These are phyloP conservation scores for Alternaria ventricosa DNA, from an alignment of 2,329 filamentous ascomycete genomes.

Conservation along the genomic window DNA sequence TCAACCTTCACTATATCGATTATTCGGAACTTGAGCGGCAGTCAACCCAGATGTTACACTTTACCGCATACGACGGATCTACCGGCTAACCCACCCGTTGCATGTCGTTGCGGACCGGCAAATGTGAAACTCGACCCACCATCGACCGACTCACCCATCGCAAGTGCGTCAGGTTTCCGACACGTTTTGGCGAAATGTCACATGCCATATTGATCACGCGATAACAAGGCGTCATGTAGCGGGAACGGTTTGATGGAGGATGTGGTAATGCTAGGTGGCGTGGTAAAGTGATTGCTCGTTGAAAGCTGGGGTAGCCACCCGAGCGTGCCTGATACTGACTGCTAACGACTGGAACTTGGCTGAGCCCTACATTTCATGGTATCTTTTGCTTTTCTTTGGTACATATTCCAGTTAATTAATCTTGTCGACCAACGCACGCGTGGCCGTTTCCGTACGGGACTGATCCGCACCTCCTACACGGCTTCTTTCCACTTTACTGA, in stretches of 20 bases:
- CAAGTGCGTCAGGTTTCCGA: conserved; percentile 24
- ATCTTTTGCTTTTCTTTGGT: not conserved
- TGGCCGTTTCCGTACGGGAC: not conserved
- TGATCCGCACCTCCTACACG: not conserved
- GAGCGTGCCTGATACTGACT: not conserved
- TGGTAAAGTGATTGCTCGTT: not conserved
- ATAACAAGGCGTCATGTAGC: not conserved
- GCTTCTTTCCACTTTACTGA: not conserved
- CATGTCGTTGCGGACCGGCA: not conserved
- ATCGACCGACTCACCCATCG: conserved; percentile 11
- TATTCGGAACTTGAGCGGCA: not conserved
- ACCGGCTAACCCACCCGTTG: not conserved
- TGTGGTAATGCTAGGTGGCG: not conserved
- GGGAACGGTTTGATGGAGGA: conserved; percentile 1
- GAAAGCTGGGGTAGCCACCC: not conserved
- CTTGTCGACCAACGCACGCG: not conserved
- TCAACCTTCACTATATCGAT: not conserved
- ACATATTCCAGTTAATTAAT: not conserved
- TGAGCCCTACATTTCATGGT: not conserved
- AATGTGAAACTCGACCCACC: conserved; percentile 40
- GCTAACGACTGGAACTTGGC: not conserved
- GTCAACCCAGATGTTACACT: not conserved
- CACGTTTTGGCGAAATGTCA: conserved; percentile 12
- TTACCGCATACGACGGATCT: not conserved
- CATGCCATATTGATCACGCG: conserved; percentile 17